phyloP scores from a whole-genome alignment of 1,284 basidiomycete genomes.

The Sporisorium reilianum region DNA sequence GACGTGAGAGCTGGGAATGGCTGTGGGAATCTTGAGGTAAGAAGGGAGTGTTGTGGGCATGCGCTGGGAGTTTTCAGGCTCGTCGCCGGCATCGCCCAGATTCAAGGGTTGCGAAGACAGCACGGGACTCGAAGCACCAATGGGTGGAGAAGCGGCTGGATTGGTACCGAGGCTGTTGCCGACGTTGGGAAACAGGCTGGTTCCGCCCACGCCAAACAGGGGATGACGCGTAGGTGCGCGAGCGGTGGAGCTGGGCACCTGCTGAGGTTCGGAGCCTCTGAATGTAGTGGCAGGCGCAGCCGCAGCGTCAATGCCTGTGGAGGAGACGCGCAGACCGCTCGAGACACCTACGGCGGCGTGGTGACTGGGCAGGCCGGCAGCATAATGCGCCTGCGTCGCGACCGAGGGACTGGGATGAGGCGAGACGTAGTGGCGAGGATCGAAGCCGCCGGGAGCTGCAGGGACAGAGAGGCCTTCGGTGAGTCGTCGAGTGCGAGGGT shows the following conservation, averaged over 20 bases:
- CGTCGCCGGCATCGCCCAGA: conserved; percentile 20
- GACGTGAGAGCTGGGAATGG: conserved; percentile 63
- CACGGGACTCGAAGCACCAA: conserved; percentile 40
- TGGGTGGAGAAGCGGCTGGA: conserved; percentile 38
- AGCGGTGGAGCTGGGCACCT: conserved; percentile 26
- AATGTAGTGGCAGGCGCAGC: conserved; percentile 8
- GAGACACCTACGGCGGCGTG: conserved; percentile 32
- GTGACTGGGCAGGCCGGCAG: conserved; percentile 47
- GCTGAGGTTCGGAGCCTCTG: conserved; percentile 41
- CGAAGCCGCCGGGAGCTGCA: conserved; percentile 39
- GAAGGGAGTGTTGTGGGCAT: conserved; percentile 60
- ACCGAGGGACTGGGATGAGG: conserved; percentile 53
- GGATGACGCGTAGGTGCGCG: conserved; percentile 39
- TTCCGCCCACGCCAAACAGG: conserved; percentile 37
- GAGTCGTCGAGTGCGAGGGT: conserved; percentile 34
- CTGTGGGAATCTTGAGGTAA: conserved; percentile 68
- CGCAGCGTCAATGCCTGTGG: conserved; percentile 14
- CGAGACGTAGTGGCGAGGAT: conserved; percentile 50
- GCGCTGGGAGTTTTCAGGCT: conserved; percentile 13
- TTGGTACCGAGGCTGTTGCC: conserved; percentile 44
- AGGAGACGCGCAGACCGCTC: conserved; percentile 41
- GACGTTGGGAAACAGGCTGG: conserved; percentile 39
- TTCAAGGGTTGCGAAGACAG: conserved; percentile 41
- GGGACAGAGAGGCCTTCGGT: conserved; percentile 36
- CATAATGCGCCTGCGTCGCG: conserved; percentile 51